Conservation (phyloP, 495 filamentous ascomycete genomes). For the Aspergillus steynii region DNA sequence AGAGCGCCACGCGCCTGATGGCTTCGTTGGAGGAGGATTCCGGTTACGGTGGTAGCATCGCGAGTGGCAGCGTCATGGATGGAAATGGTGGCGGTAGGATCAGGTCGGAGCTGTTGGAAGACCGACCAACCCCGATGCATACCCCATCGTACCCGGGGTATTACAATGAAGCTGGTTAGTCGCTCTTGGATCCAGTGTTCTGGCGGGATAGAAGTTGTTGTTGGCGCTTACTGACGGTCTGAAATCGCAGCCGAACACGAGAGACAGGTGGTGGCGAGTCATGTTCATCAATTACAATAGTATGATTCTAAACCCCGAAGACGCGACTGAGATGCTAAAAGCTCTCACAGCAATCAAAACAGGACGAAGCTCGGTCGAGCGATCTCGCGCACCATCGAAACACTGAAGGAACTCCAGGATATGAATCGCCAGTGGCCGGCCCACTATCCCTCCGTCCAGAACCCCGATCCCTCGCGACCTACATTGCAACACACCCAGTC, state of each 20-base stretch:
- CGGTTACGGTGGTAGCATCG: slow-evolving; percentile 81
- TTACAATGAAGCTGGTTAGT: slow-evolving; percentile 45
- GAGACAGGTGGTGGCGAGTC: slow-evolving; percentile 61
- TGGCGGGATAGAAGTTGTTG: neutral
- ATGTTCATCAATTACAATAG: slow-evolving; percentile 72
- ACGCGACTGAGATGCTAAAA: slow-evolving; percentile 28
- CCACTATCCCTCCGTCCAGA: slow-evolving; percentile 84
- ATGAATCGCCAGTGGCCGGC: slow-evolving; percentile 92
- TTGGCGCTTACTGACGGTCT: slow-evolving; percentile 5
- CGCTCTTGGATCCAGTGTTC: neutral
- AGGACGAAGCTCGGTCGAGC: slow-evolving; percentile 79
- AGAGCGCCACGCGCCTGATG: slow-evolving; percentile 68
- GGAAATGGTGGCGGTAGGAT: slow-evolving; percentile 46
- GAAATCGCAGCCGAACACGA: slow-evolving; percentile 54
- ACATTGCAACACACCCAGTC: slow-evolving; percentile 56
- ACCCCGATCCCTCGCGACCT: slow-evolving; percentile 44
- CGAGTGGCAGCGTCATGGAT: slow-evolving; percentile 49
- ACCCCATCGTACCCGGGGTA: slow-evolving; percentile 53
- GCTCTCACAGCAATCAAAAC: slow-evolving; percentile 77
- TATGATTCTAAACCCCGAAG: slow-evolving; percentile 37
- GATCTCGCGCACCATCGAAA: slow-evolving; percentile 81
- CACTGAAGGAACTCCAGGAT: slow-evolving; percentile 74
- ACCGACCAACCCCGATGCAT: slow-evolving; percentile 63
- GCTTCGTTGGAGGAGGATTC: slow-evolving; percentile 78
- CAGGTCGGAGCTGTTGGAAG: slow-evolving; percentile 64